These are phyloP conservation scores for Rugonectria rugulosa DNA, from an alignment of 2,329 filamentous ascomycete species.

Conservation along the genomic window DNA sequence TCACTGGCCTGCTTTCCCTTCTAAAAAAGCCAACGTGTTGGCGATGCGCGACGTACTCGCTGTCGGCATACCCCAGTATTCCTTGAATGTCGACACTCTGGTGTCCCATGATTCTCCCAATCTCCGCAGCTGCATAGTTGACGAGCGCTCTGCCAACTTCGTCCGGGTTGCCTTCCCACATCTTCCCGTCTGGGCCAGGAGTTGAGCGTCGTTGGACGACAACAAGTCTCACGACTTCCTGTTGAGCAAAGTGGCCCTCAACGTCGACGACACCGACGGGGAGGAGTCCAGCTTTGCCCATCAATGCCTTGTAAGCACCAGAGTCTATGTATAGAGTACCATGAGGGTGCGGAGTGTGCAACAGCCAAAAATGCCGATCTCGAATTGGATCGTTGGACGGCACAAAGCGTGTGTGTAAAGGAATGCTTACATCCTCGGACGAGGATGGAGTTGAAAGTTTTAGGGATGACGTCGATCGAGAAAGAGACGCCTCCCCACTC, in stretches of 20 bases:
- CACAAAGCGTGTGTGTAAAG: conserved; percentile 92
- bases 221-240: conserved; percentile 88
- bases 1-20: conserved; percentile 61
- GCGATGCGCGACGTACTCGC: conserved; percentile 88
- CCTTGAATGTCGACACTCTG: conserved; percentile 82
- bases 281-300: conserved; percentile 84
- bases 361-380: conserved; percentile 95
- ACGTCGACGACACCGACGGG: conserved; percentile 92
- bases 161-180: conserved; percentile 59
- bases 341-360: conserved; percentile 89
- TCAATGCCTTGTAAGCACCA: conserved; percentile 83
- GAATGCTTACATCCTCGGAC: conserved; percentile 44
- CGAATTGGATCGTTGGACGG: conserved; percentile 85
- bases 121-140: conserved; percentile 90
- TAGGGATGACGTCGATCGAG: conserved; percentile 53
- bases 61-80: conserved; percentile 89
- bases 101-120: conserved; percentile 82
- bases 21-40: conserved; percentile 85
- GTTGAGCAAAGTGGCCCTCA: conserved; percentile 86
- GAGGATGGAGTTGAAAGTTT: conserved; percentile 41
- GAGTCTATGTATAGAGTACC: conserved; percentile 92
- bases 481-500: conserved; percentile 45
- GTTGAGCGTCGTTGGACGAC: conserved; percentile 71
- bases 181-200: conserved; percentile 51
- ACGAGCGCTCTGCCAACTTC: conserved; percentile 91